Conservation (phyloP, 495 filamentous ascomycete genomes). For the Hypoxylon lenormandii region DNA sequence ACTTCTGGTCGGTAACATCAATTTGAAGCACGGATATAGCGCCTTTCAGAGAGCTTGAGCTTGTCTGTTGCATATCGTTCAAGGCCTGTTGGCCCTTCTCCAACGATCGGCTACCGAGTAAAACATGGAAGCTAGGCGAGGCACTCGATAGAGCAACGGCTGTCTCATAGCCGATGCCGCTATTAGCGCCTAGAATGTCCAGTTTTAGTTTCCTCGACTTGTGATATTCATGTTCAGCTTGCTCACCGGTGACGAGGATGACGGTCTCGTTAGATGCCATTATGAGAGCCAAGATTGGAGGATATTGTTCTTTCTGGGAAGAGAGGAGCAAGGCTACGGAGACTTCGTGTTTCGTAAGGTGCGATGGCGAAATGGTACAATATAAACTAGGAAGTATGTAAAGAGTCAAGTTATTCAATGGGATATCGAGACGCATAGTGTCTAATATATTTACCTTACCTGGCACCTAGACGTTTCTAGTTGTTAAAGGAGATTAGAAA, state of each 20-base stretch:
- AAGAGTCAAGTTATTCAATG: too few relatives aligned
- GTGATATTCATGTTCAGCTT: not conserved
- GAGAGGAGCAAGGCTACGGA: too few relatives aligned
- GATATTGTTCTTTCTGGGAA: too few relatives aligned
- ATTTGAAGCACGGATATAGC: constrained; percentile 55
- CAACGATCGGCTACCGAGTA: constrained; percentile 58
- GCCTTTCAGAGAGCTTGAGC: constrained; percentile 41
- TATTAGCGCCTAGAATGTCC: constrained; percentile 55
- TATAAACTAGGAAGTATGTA: too few relatives aligned
- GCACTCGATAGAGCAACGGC: constrained; percentile 58
- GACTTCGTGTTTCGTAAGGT: too few relatives aligned
- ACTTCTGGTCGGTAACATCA: constrained; percentile 61
- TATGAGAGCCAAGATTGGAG: too few relatives aligned
- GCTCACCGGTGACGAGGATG: constrained; percentile 54
- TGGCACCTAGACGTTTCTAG: too few relatives aligned
- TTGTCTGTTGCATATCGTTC: constrained; percentile 48
- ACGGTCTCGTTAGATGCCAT: constrained; percentile 48
- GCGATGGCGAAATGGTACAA: too few relatives aligned
- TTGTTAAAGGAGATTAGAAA: too few relatives aligned
- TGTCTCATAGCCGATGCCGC: constrained; percentile 64
- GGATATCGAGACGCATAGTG: too few relatives aligned
- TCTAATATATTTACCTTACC: too few relatives aligned
- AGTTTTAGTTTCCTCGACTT: constrained; percentile 7
- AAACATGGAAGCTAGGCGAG: constrained; percentile 56
- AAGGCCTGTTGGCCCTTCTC: constrained; percentile 60